phyloP scores from a whole-genome alignment of 345 rosid genomes.

The Passiflora organensis region DNA sequence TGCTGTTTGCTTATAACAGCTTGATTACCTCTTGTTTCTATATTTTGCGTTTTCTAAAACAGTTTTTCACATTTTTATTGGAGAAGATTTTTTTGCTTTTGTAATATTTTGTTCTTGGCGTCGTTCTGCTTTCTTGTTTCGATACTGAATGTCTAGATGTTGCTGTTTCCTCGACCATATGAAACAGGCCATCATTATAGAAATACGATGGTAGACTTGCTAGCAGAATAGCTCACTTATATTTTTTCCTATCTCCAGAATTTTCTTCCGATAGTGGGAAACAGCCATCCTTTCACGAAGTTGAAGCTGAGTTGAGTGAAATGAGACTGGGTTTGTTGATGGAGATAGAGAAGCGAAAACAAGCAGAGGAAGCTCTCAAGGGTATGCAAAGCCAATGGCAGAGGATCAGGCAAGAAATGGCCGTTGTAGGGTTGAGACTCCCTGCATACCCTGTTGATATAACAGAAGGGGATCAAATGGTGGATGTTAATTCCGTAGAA shows the following conservation, averaged over 20 bases:
- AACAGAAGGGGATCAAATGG: conserved; percentile 25
- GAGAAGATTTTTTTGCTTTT: background rate
- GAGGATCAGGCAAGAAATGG: conserved; percentile 56
- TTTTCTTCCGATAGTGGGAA: conserved; percentile 52
- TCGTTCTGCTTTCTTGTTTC: too few species aligned
- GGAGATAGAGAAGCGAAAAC: conserved; percentile 74
- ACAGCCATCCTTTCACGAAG: conserved; percentile 30
- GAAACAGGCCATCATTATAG: too few species aligned
- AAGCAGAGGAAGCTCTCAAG: conserved; percentile 58
- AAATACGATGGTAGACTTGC: background rate
- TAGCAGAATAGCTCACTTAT: conserved; percentile 3
- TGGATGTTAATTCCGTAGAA: conserved; percentile 39
- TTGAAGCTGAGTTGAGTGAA: conserved; percentile 50
- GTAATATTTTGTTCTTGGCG: too few species aligned
- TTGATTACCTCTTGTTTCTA: too few species aligned
- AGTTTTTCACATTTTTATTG: background rate
- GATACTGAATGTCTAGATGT: too few species aligned
- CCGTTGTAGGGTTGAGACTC: conserved; percentile 50
- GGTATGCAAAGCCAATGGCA: conserved; percentile 53
- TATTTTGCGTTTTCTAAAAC: background rate
- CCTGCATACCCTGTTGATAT: conserved; percentile 43
- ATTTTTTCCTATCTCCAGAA: conserved; percentile 33
- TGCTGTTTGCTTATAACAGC: background rate
- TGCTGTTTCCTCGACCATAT: too few species aligned
- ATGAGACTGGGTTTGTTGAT: conserved; percentile 51